Evolutionary conservation across 805 yeast species (phyloP), one percentile per base, ranked within the genome.

Genomic region (Metschnikowia noctiluminum): DNA sequence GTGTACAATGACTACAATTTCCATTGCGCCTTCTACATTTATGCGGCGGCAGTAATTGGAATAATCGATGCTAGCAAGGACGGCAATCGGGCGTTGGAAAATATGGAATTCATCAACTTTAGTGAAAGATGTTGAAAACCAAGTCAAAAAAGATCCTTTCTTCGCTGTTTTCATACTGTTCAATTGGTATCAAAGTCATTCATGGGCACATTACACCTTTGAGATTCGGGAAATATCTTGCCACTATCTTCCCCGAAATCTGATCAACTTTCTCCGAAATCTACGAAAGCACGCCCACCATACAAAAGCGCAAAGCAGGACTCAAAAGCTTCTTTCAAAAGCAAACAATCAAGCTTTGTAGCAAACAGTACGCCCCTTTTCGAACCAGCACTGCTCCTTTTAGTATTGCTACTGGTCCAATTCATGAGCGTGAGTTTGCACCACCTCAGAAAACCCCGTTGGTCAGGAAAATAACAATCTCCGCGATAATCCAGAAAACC

Each of bases 1-100:
- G 85, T 79, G 63, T 88, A 87, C 67, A 87, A 88, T 57, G 96
- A 89, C 60, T 96, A 89, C 59, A 94, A 88, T 62, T 89, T 87
- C 77, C 95, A 89, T 63, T 89, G 85, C 60, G 94, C 94, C 10
- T 89, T 87, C 65, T 84, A 82, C 56, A 76, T 88, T 42, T 91
- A 87, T 62, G 87, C 95, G 1, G 95, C 95, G 6, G 90, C 95
- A 1, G 71, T 86, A 16, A 78, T 87, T 40, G 91, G 85, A n/a
- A 64, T 80, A 47, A 80, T 84, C 14, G 95, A 88, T 61, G 60
- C 38, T 70, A 79, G 57, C 84, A 71, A 57, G 67, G 85, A 84
- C 3, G 82, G 82, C 9, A 60, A 68, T 1, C 85, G 87, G 83
- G 65, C 74, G 5, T 49, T 53, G 9, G 64, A 62, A 9, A 74